phyloP scores from a whole-genome alignment of 345 rosid species.

The Gossypium turneri region DNA sequence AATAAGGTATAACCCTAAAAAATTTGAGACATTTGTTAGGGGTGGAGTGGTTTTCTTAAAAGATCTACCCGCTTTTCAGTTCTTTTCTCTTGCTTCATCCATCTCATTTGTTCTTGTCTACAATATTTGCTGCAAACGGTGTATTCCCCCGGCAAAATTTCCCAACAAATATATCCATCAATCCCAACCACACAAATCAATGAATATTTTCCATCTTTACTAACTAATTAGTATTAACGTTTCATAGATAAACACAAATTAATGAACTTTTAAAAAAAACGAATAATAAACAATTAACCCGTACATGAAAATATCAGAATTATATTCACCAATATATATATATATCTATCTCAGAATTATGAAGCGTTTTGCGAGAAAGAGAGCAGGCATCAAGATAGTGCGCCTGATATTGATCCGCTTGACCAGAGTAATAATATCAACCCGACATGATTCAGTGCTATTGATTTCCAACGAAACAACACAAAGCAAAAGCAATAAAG shows the following conservation, averaged over 20 bases:
- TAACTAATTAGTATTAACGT: neutral
- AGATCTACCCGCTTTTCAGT: conserved; percentile 32
- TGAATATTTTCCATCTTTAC: too few species aligned
- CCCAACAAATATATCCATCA: neutral
- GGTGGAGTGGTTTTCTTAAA: neutral
- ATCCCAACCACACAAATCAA: neutral
- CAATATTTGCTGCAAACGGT: conserved; percentile 58
- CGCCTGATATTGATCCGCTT: conserved; percentile 30
- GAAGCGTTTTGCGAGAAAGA: conserved; percentile 63
- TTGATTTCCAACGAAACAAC: neutral
- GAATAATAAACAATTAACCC: conserved; percentile 34
- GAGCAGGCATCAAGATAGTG: conserved; percentile 70
- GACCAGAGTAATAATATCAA: conserved; percentile 35
- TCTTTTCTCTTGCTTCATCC: conserved; percentile 52
- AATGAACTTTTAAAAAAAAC: neutral
- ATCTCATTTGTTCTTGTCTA: conserved; percentile 70
- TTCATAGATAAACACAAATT: neutral
- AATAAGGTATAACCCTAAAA: too few species aligned
- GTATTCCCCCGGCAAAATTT: conserved; percentile 52
- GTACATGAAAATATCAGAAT: conserved; percentile 90
- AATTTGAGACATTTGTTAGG: conserved; percentile 12
- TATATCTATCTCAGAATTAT: too few species aligned
- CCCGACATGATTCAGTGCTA: conserved; percentile 21
- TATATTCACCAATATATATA: neutral
- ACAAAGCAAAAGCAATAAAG: neutral